phyloP scores from a whole-genome alignment of 192 early-diverging fungal genomes.

The Cladochytrium replicatum region DNA sequence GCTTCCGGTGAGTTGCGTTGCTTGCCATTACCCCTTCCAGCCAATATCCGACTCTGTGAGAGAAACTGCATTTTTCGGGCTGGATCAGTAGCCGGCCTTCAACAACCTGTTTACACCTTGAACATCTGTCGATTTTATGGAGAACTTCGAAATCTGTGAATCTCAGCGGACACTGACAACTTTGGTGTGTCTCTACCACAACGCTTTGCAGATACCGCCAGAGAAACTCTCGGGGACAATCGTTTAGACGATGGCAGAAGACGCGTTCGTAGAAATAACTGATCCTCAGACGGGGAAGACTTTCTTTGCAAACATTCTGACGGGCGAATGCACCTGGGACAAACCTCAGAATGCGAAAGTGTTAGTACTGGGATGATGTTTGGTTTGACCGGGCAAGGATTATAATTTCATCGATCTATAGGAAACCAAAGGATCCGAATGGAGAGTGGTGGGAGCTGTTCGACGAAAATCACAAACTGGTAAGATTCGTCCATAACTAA shows the following conservation, averaged over 20 bases:
- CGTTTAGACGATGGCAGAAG: neutral
- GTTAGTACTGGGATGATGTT: conserved; percentile 36
- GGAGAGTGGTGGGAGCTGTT: conserved; percentile 96
- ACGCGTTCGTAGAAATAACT: conserved; percentile 1
- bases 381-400: conserved; percentile 1
- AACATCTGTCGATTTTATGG: too few species aligned
- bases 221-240: too few species aligned
- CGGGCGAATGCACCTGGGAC: conserved; percentile 73
- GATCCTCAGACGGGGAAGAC: conserved; percentile 44
- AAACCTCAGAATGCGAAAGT: conserved; percentile 49
- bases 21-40: too few species aligned
- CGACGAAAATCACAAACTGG: conserved; percentile 69
- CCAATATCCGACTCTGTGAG: too few species aligned
- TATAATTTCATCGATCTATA: conserved; percentile 19
- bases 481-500: conserved; percentile 10
- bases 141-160: too few species aligned
- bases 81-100: too few species aligned
- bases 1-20: too few species aligned
- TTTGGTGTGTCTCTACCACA: too few species aligned
- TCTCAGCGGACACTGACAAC: too few species aligned
- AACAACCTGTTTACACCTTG: too few species aligned
- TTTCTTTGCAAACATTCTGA: conserved; percentile 46
- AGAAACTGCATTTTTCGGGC: too few species aligned
- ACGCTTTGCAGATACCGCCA: too few species aligned
- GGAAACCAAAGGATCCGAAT: conserved; percentile 54